Percentiles rank a stretch among this genome's conserved stretches.
These are phyloP conservation scores for Astrothelium subdiscretum DNA, from an alignment of 495 filamentous ascomycete species.

Conservation along the genomic window DNA sequence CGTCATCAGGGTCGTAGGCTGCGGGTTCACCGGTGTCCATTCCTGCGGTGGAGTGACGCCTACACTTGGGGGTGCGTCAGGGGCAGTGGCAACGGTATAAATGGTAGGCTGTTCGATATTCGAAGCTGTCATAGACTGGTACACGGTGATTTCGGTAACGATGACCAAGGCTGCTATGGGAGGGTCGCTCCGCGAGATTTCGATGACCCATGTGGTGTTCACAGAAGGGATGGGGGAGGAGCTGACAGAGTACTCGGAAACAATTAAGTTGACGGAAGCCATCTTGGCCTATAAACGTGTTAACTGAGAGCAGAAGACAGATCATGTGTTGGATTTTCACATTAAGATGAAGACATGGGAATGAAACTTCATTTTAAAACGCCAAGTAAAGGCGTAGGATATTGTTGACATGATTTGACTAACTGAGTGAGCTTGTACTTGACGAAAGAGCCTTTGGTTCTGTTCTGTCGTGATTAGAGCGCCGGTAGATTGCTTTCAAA, in stretches of 20 bases:
- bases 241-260: neutral
- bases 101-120: neutral
- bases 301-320: no score
- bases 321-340: no score
- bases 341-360: no score
- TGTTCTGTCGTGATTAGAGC: no score
- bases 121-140: neutral
- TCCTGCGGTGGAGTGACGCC: neutral
- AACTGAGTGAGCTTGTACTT: no score
- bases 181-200: neutral
- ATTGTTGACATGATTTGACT: no score
- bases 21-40: neutral
- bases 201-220: neutral
- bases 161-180: neutral
- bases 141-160: neutral
- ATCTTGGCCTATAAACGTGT: no score
- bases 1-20: neutral
- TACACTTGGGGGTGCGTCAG: neutral
- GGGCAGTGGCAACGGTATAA: neutral
- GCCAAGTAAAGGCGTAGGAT: no score
- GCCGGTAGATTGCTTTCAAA: no score
- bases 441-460: no score
- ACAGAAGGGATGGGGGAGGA: neutral
- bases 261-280: no score
- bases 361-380: no score